These are phyloP conservation scores for Diaporthe sp. DNA, from an alignment of 2,329 filamentous ascomycete species.

Conservation along the genomic window DNA sequence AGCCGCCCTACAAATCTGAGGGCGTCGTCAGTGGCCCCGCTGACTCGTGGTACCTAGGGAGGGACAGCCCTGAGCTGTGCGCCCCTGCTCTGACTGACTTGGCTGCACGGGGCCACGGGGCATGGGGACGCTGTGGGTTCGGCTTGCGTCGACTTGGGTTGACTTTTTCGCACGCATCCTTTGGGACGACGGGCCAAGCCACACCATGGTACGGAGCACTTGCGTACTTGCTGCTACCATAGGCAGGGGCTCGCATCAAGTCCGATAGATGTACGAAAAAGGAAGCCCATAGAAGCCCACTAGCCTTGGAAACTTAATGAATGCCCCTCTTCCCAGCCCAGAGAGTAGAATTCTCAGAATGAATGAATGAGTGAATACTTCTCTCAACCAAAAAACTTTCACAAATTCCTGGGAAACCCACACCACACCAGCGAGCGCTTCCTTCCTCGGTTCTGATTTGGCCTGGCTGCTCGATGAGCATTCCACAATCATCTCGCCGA, in stretches of 20 bases:
- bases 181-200: constrained; percentile 27
- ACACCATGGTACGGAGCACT: constrained; percentile 24
- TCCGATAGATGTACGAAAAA: not conserved
- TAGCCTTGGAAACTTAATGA: not conserved
- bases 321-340: not conserved
- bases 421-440: constrained; percentile 10
- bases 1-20: constrained; percentile 15
- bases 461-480: constrained; percentile 27
- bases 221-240: constrained; percentile 14
- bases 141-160: constrained; percentile 31
- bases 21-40: constrained; percentile 17
- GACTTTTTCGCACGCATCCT: constrained; percentile 6
- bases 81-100: constrained; percentile 19
- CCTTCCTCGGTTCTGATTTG: constrained; percentile 11
- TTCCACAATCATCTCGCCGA: constrained; percentile 34
- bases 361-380: not conserved
- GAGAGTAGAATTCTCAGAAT: not conserved
- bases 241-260: constrained; percentile 29
- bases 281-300: not conserved
- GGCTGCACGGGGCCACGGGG: constrained; percentile 1
- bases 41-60: constrained; percentile 28
- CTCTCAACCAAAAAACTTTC: not conserved
- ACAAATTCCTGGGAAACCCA: not conserved
- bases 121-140: constrained; percentile 26
- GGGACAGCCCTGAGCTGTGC: constrained; percentile 21